Percentiles rank a stretch among this genome's conserved stretches.
Conservation (phyloP, 352 stramenopile species). For the Globisporangium okanoganense region DNA sequence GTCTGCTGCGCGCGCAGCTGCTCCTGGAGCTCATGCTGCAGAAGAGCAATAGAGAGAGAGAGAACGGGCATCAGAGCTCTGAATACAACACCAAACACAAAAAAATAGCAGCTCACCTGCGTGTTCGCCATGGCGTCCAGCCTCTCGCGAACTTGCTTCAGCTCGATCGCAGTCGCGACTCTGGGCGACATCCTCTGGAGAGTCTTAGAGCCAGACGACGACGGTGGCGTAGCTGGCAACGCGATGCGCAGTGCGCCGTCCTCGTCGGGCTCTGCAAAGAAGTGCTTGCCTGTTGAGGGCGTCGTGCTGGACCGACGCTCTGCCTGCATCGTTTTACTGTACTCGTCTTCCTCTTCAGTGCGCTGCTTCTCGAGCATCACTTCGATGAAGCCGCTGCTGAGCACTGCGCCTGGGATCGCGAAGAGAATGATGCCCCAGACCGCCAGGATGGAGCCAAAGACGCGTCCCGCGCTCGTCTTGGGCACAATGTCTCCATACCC, state of each 20-base stretch:
- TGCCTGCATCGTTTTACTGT: constrained; percentile 23
- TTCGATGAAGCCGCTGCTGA: constrained; percentile 64
- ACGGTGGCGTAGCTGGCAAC: background rate
- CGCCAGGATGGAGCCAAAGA: constrained; percentile 40
- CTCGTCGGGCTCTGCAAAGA: background rate
- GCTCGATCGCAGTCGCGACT: constrained; percentile 18
- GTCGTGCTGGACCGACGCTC: background rate
- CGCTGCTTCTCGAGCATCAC: constrained; percentile 68
- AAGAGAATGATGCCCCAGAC: constrained; percentile 63
- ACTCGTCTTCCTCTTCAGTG: constrained; percentile 35
- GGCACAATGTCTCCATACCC: constrained; percentile 64
- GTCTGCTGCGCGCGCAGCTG: constrained; percentile 34
- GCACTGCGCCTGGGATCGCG: constrained; percentile 51
- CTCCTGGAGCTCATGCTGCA: constrained; percentile 30
- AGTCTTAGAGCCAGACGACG: background rate
- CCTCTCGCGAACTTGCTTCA: constrained; percentile 31
- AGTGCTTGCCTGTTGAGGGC: background rate
- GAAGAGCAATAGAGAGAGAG: background rate
- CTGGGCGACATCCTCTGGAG: constrained; percentile 19
- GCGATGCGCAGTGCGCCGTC: constrained; percentile 6
- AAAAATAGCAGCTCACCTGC: constrained; percentile 26
- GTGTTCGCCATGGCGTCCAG: constrained; percentile 24
- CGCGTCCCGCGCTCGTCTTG: constrained; percentile 31
- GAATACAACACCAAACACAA: background rate
- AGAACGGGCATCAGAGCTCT: background rate